Percentiles rank a stretch among this genome's conserved stretches.
Evolutionary conservation across 2,329 filamentous ascomycete species (phyloP).

Genomic region (Xylaria sp.): DNA sequence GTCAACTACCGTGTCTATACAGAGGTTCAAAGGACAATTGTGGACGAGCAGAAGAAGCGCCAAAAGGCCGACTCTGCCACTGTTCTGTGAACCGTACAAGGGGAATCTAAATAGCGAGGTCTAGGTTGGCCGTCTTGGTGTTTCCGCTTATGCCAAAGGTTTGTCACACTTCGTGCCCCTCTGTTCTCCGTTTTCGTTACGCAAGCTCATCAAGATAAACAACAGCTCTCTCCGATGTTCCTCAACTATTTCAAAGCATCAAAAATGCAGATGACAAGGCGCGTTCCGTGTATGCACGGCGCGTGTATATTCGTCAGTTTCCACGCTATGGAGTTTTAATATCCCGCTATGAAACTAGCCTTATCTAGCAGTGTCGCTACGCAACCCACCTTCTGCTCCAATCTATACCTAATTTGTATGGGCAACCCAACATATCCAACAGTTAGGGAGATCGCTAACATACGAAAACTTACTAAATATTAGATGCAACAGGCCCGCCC

Average conservation of each 20-base stretch:
- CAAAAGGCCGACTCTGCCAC: constrained; percentile 6
- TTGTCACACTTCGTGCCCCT: constrained; percentile 6
- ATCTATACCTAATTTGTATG: too few relatives aligned
- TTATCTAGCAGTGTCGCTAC: too few relatives aligned
- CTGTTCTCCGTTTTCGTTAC: constrained; percentile 5
- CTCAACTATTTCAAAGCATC: constrained; percentile 10
- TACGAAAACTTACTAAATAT: too few relatives aligned
- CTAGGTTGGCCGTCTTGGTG: neutral
- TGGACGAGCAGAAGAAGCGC: constrained; percentile 10
- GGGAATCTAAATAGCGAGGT: constrained; percentile 4
- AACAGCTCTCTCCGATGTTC: constrained; percentile 7
- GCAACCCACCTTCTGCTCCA: too few relatives aligned
- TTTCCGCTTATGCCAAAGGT: constrained; percentile 2
- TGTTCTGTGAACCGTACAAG: constrained; percentile 2
- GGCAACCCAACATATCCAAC: too few relatives aligned
- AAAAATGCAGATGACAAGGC: constrained; percentile 8
- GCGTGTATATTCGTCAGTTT: constrained; percentile 12
- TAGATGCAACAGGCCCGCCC: too few relatives aligned
- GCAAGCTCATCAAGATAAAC: constrained; percentile 7
- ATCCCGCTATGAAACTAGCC: too few relatives aligned
- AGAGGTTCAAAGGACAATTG: constrained; percentile 4
- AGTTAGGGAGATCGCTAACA: too few relatives aligned
- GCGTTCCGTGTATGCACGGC: constrained; percentile 10
- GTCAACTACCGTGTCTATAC: constrained; percentile 1
- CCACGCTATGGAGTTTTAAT: too few relatives aligned